Base-by-base conservation (phyloP, 2,329 filamentous ascomycete species). In the Thyridium curvatum region DNA sequence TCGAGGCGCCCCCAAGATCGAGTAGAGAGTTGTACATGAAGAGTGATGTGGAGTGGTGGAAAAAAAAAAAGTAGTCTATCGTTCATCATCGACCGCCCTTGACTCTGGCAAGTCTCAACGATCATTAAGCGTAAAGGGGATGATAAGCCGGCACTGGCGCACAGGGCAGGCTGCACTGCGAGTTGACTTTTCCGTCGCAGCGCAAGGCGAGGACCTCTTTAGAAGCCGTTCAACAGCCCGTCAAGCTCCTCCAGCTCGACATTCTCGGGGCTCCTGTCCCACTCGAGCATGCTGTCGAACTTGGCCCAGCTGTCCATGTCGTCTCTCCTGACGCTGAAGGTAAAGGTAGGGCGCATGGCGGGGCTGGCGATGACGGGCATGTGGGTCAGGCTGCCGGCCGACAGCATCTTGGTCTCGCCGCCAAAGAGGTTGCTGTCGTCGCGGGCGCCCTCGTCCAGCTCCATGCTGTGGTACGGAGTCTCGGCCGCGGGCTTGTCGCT, bases 171-270 rank as follows among this genome's bases (percentile, higher is more conserved):
- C 10, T 26, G 21, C 21, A 10, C 21, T n/a, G 21, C 21, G 10
- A 26, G 10, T 26, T 10, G 21, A 10, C 21, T 26, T 26, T 26
- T 10, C 10, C 21, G 21, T 26, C 21, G 10, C 21, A 30, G 30
- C 5, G 21, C n/a, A 26, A 26, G 21, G 21, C 21, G 18, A 33
- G 3, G 12, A 29, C 39, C 16, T 18, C 21, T 43, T 72, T 65
- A 88, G 60, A 80, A 87, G 49, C 78, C 82, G 55, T 86, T 82
- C 53, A 96, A 77, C 58, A 96, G 76, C 51, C 85, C 80, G 55
- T 97, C 91, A 17, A 97, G 79, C 69, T 98, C 93, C 34, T 95
- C 88, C 35, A 97, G 77, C 59, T 94, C 89, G 50, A 97, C 83
- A 47, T 81, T 85, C 66, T 97, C 93, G 2, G 90, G 89, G 56